Conservation (phyloP, 306 rosid species). For the Trichosanthes cucumerina region DNA sequence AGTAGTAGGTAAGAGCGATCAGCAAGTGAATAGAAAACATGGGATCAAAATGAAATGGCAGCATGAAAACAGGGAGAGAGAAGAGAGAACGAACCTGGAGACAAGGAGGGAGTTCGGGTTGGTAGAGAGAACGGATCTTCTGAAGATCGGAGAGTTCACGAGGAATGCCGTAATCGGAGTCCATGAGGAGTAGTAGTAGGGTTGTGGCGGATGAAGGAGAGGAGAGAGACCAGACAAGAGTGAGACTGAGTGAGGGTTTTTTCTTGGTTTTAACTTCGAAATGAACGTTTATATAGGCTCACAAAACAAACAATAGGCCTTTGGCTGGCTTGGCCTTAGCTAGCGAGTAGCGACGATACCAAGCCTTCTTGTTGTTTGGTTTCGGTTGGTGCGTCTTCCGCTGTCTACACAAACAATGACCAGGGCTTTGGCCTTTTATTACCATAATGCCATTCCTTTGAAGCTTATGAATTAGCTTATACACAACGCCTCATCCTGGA, state of each 20-base stretch:
- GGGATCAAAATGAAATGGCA: background rate
- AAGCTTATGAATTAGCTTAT: too few species aligned
- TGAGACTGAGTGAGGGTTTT: background rate
- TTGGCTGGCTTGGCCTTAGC: too few species aligned
- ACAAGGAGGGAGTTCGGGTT: conserved; percentile 81
- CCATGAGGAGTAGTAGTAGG: conserved; percentile 21
- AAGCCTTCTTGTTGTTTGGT: background rate
- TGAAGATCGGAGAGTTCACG: conserved; percentile 91
- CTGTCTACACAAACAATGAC: background rate
- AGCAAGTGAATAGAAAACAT: background rate
- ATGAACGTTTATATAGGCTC: too few species aligned
- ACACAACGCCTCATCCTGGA: too few species aligned
- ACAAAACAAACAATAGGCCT: too few species aligned
- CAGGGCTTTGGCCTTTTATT: background rate
- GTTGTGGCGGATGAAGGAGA: background rate
- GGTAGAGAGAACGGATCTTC: conserved; percentile 57
- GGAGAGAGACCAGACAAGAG: background rate
- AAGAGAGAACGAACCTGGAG: conserved; percentile 32
- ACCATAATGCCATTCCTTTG: background rate
- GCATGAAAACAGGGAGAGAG: background rate
- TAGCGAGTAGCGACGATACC: too few species aligned
- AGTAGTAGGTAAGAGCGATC: background rate
- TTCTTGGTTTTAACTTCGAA: too few species aligned
- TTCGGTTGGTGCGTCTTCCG: background rate
- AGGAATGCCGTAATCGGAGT: conserved; percentile 89